Evolutionary conservation across 139 green algal genomes (phyloP).

Genomic region (Coccomyxa sp.): DNA sequence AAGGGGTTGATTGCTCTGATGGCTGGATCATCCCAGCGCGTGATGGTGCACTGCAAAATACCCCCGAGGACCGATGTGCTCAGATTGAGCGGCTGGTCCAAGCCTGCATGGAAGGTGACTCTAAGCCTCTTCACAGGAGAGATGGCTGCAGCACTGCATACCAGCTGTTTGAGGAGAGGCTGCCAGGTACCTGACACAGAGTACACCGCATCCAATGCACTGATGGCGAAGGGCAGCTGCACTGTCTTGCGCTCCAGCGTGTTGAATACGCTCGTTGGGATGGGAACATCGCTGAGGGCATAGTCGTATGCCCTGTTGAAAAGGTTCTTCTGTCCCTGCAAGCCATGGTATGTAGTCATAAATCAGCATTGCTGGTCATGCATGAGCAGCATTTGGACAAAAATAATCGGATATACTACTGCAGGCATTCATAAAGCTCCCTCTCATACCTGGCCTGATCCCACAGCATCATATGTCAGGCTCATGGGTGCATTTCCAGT

Average conservation of each 20-base stretch:
- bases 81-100: not conserved
- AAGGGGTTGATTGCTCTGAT: not conserved
- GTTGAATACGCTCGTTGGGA: not conserved
- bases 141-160: not conserved
- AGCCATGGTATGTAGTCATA: not conserved
- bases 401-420: too few species aligned
- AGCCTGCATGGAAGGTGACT: not conserved
- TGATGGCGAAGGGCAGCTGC: not conserved
- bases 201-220: not conserved
- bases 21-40: not conserved
- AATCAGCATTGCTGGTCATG: too few species aligned
- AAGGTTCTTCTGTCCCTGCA: constrained; percentile 3
- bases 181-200: not conserved
- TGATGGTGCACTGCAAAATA: not conserved
- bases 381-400: too few species aligned
- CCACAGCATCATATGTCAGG: not conserved
- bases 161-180: not conserved
- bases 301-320: not conserved
- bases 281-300: not conserved
- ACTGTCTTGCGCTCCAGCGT: not conserved
- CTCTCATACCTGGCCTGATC: not conserved
- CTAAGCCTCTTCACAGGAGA: not conserved
- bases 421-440: too few species aligned
- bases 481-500: not conserved
- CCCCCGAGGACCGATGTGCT: not conserved